Percentiles rank a stretch among this genome's conserved stretches.
Evolutionary conservation across 129 eudicot species (phyloP).

Genomic region (Heracleum sosnowskyi): DNA sequence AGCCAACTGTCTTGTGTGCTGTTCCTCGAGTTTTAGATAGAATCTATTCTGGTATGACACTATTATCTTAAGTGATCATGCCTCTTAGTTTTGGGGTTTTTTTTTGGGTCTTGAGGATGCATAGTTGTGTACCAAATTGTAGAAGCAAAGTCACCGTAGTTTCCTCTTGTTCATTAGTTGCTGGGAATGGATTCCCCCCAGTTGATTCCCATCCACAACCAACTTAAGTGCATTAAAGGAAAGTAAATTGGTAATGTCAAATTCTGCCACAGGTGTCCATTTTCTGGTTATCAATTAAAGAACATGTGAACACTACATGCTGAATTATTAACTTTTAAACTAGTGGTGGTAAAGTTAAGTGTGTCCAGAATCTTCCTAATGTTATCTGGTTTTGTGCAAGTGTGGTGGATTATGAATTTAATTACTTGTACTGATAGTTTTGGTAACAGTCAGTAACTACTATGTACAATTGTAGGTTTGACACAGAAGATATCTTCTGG

Average conservation of each 20-base stretch:
- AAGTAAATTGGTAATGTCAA: not conserved
- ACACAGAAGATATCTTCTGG: slow-evolving; percentile 70
- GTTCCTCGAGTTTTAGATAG: slow-evolving; percentile 98
- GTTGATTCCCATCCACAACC: not conserved
- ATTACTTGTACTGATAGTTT: not conserved
- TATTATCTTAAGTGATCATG: not conserved
- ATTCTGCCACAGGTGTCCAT: not conserved
- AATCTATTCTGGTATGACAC: slow-evolving; percentile 63
- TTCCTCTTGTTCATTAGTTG: not conserved
- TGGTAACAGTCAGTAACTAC: not conserved
- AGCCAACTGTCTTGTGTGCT: slow-evolving; percentile 92
- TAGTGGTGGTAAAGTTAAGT: not conserved
- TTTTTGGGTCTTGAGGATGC: not conserved
- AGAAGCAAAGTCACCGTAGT: not conserved
- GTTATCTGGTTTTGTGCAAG: slow-evolving; percentile 6
- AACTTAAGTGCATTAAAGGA: not conserved
- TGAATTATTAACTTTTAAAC: not conserved
- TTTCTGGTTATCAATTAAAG: not conserved
- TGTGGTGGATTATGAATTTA: not conserved
- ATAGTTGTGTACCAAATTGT: not conserved
- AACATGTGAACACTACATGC: not conserved
- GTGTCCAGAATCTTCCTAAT: not conserved
- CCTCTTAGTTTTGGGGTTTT: not conserved
- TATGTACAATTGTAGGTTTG: slow-evolving; percentile 50
- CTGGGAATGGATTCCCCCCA: not conserved